phyloP scores from a whole-genome alignment of 179 eudicot genomes.

The Heliamphora pulchella region DNA sequence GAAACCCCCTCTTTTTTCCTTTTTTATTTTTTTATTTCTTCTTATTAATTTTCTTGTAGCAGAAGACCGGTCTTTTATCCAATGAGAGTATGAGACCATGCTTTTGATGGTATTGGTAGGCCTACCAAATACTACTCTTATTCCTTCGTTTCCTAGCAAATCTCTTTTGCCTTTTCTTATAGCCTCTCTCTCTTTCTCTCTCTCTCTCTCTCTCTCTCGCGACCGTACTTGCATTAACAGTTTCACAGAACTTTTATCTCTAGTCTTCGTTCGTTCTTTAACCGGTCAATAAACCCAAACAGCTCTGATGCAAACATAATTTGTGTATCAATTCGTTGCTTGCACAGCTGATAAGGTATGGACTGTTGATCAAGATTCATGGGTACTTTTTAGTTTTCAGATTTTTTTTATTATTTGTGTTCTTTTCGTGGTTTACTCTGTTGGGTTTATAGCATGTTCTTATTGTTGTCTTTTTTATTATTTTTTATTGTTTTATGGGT shows the following conservation, averaged over 20 bases:
- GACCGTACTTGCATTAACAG: neutral
- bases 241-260: neutral
- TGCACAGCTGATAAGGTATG: conserved; percentile 10
- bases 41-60: too few species aligned
- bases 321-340: neutral
- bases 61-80: too few species aligned
- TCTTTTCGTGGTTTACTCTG: neutral
- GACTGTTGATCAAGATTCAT: neutral
- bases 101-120: too few species aligned
- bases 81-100: too few species aligned
- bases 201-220: neutral
- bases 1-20: too few species aligned
- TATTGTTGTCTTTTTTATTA: neutral
- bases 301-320: neutral
- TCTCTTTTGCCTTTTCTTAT: too few species aligned
- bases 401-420: neutral
- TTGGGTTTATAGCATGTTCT: neutral
- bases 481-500: neutral
- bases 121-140: too few species aligned
- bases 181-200: too few species aligned
- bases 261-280: neutral
- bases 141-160: too few species aligned
- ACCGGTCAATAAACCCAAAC: neutral
- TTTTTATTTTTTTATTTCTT: too few species aligned
- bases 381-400: conserved; percentile 8